phyloP scores from a whole-genome alignment of 2,329 filamentous ascomycete genomes.

The Fusarium mundagurra region DNA sequence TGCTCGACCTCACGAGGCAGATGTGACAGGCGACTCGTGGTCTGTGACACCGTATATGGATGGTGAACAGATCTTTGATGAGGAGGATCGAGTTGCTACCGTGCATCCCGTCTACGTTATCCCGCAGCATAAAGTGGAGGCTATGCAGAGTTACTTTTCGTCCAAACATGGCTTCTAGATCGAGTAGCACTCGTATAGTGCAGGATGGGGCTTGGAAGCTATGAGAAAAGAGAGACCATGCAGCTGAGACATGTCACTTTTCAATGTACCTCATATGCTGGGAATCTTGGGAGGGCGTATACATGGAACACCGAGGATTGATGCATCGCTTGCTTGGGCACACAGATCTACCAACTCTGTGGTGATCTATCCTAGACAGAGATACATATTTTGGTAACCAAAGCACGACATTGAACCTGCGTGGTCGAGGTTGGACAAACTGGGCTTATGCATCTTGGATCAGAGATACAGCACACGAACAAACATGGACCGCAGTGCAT shows the following conservation, averaged over 20 bases:
- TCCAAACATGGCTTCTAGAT: slow-evolving; percentile 65
- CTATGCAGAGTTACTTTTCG: slow-evolving; percentile 72
- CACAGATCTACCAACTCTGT: slow-evolving; percentile 10
- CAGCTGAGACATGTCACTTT: slow-evolving; percentile 1
- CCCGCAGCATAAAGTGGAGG: slow-evolving; percentile 74
- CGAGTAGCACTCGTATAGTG: slow-evolving; percentile 3
- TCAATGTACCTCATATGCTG: background rate
- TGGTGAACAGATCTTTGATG: slow-evolving; percentile 73
- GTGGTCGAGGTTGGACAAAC: slow-evolving; percentile 33
- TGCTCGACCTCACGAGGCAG: slow-evolving; percentile 46
- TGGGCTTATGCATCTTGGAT: slow-evolving; percentile 26
- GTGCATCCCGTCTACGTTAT: slow-evolving; percentile 90
- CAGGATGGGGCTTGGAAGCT: background rate
- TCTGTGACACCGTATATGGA: slow-evolving; percentile 60
- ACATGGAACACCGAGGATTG: background rate
- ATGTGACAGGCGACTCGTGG: slow-evolving; percentile 55
- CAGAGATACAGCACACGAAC: slow-evolving; percentile 36
- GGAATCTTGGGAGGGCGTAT: background rate
- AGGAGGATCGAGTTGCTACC: slow-evolving; percentile 73
- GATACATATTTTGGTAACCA: slow-evolving; percentile 8
- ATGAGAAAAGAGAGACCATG: slow-evolving; percentile 21
- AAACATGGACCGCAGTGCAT: slow-evolving; percentile 28
- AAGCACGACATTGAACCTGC: slow-evolving; percentile 38
- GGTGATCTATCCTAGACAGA: slow-evolving; percentile 10
- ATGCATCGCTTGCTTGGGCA: slow-evolving; percentile 4